Evolutionary conservation across 192 early-diverging fungal genomes (phyloP), one percentile per base, ranked within the genome.

Genomic region (Coemansia sp.): DNA sequence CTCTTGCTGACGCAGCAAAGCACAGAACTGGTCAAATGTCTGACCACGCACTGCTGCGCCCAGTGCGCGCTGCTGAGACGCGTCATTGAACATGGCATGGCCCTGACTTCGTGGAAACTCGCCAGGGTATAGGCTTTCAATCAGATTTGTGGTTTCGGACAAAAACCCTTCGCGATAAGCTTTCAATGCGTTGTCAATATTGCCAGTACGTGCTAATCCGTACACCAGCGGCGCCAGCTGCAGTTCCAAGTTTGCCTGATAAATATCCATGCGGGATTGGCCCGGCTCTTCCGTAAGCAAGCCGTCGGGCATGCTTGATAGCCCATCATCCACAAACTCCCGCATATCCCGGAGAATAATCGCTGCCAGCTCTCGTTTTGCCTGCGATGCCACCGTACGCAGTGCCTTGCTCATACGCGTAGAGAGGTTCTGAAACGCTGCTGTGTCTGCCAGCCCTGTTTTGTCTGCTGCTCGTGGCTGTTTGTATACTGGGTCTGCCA

Each of bases 1-100:
- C 55, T 90, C 92, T 50, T 96, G 84, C 41, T 82, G 83, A 6
- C 88, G 58, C 2, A 96, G 63, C 68, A 91, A 80, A 19, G 87
- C 80, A 53, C 87, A 87, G 60, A 94, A 98, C 16, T 88, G 78
- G 41, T 91, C 85, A 63, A 94, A 89, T 2, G 88, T 86, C 90
- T 96, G 92, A 13, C 72, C 85, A 0, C 88, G 84, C 6, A 94
- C 72, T 1, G 82, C 83, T 14, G 71, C 48, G 52, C 82, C 80
- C 67, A 73, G 62, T 3, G 67, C 52, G n/a, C 71, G 60, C 53
- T 77, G 74, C 65, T 68, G 67, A 2, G 65, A 35, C 13, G 62
- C 63, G 15, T 69, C 72, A 37, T 53, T 66, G 10, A 75, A 71
- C 20, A 46, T 35, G 0, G 68, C 64, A 15, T 73, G 72, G 5